Conservation (phyloP, 2,329 filamentous ascomycete species). For the Drechslera avenae region DNA sequence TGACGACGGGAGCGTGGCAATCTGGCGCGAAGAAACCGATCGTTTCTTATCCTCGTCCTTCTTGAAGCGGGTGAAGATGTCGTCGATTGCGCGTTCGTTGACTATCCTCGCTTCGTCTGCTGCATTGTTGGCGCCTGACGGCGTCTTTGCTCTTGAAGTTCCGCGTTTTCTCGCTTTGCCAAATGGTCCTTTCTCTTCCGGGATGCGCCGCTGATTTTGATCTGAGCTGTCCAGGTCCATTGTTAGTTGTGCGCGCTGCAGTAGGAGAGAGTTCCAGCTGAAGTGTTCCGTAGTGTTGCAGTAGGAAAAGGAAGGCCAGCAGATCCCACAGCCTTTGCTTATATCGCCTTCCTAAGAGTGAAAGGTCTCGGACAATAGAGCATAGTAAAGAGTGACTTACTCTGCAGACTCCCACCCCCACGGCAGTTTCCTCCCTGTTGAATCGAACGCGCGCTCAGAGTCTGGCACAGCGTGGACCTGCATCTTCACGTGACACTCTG, state of each 20-base stretch:
- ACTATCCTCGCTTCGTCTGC: constrained; percentile 58
- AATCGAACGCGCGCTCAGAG: constrained; percentile 65
- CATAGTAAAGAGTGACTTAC: constrained; percentile 49
- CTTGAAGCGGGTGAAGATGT: constrained; percentile 51
- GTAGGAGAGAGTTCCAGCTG: constrained; percentile 1
- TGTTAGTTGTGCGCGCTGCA: constrained; percentile 20
- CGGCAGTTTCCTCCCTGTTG: constrained; percentile 63
- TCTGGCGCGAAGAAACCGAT: constrained; percentile 30
- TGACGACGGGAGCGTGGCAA: constrained; percentile 34
- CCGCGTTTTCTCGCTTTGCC: constrained; percentile 57
- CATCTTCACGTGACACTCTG: constrained; percentile 51
- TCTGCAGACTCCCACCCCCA: constrained; percentile 68
- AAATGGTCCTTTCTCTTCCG: constrained; percentile 67
- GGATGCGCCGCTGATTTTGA: constrained; percentile 58
- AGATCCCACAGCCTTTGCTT: neutral
- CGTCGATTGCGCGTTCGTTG: constrained; percentile 54
- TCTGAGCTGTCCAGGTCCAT: constrained; percentile 33
- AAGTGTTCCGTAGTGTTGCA: neutral
- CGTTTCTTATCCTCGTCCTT: constrained; percentile 37
- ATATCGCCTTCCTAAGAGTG: neutral
- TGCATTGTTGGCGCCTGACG: constrained; percentile 60
- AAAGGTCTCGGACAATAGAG: neutral
- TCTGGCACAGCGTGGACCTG: constrained; percentile 70
- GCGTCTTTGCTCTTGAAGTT: constrained; percentile 60
- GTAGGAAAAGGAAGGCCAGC: neutral